Percentiles rank a stretch among this genome's conserved stretches.
These are phyloP conservation scores for Pyrenula aspistea DNA, from an alignment of 495 filamentous ascomycete genomes.

Conservation along the genomic window DNA sequence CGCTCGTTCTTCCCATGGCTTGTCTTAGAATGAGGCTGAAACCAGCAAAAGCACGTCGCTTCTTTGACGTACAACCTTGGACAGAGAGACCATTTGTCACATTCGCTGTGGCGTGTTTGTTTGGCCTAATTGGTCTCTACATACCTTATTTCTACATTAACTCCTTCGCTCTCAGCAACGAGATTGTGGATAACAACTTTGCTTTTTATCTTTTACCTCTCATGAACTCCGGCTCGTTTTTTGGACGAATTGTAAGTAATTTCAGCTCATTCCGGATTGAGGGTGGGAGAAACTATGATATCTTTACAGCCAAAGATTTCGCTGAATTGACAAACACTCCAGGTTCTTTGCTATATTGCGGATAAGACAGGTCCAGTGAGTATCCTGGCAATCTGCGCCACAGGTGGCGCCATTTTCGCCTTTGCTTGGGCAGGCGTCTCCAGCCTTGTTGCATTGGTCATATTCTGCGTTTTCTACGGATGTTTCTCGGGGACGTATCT, in stretches of 20 bases:
- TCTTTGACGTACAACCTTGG: constrained; percentile 23
- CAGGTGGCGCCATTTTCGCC: too few species aligned
- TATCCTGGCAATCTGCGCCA: too few species aligned
- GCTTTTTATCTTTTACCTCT: constrained; percentile 35
- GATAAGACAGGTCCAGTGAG: too few species aligned
- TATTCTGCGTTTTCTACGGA: too few species aligned
- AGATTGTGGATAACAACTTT: constrained; percentile 8
- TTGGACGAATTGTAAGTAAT: constrained; percentile 33
- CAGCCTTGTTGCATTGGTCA: too few species aligned
- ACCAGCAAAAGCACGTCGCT: constrained; percentile 7
- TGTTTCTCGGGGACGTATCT: too few species aligned
- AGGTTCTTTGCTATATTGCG: too few species aligned
- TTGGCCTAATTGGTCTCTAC: constrained; percentile 25
- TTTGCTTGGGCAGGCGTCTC: too few species aligned
- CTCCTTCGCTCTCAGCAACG: constrained; percentile 8
- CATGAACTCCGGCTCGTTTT: constrained; percentile 30
- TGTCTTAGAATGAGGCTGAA: constrained; percentile 17
- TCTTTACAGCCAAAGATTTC: too few species aligned
- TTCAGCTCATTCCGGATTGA: too few species aligned
- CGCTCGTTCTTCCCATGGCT: constrained; percentile 22
- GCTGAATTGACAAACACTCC: too few species aligned
- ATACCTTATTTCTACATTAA: constrained; percentile 32
- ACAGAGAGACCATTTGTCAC: constrained; percentile 21
- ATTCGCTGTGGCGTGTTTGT: constrained; percentile 15
- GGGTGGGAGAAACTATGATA: too few species aligned